Conservation (phyloP, 192 early-diverging fungal genomes). For the Entrophospora sp. region DNA sequence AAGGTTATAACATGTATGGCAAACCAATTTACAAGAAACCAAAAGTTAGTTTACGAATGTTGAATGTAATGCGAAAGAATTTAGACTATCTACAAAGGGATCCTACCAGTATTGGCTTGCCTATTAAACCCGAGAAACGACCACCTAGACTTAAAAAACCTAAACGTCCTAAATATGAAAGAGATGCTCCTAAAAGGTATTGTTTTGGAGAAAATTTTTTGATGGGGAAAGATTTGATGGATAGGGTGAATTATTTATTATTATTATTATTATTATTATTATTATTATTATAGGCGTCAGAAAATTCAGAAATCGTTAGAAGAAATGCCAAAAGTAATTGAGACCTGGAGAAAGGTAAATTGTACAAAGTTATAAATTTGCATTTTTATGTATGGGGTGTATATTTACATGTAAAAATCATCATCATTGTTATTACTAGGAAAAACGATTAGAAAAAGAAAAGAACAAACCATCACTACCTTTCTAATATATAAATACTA, state of each 20-base stretch:
- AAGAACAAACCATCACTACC: slow-evolving; percentile 13
- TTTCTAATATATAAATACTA: slow-evolving; percentile 1
- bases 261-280: neutral
- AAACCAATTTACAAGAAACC: slow-evolving; percentile 37
- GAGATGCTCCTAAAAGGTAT: slow-evolving; percentile 29
- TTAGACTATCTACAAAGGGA: slow-evolving; percentile 41
- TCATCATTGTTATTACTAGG: neutral
- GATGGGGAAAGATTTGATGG: neutral
- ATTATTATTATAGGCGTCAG: slow-evolving; percentile 20
- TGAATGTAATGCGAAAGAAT: slow-evolving; percentile 56
- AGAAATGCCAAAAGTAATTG: slow-evolving; percentile 37
- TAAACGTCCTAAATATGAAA: slow-evolving; percentile 34
- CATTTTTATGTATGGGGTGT: neutral
- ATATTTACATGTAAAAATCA: neutral
- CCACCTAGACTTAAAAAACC: slow-evolving; percentile 26
- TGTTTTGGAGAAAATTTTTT: neutral
- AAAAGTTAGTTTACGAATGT: slow-evolving; percentile 40
- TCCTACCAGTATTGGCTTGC: slow-evolving; percentile 43
- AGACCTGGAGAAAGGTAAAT: slow-evolving; percentile 34
- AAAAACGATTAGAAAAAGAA: slow-evolving; percentile 12
- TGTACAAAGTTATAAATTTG: neutral
- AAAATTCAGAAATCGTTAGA: slow-evolving; percentile 35
- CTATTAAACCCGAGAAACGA: slow-evolving; percentile 25
- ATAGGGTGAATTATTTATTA: neutral
- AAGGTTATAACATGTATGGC: slow-evolving; percentile 22